Conservation (phyloP, 2,329 filamentous ascomycete genomes). For the Colletotrichum sp. region DNA sequence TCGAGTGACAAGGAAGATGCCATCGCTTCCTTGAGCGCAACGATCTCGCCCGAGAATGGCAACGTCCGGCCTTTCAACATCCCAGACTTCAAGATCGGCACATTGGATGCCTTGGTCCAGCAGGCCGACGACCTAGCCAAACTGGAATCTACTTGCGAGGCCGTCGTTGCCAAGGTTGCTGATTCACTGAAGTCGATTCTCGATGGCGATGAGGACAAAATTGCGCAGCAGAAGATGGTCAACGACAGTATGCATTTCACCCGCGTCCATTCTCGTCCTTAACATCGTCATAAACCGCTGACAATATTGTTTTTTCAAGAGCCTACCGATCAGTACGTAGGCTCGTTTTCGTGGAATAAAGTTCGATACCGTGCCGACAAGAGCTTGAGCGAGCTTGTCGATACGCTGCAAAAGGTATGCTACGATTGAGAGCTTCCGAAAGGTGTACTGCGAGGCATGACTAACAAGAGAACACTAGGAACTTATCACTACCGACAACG, state of each 20-base stretch:
- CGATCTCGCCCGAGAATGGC: constrained; percentile 76
- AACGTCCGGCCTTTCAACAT: constrained; percentile 79
- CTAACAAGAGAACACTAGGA: constrained; percentile 59
- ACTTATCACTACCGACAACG: constrained; percentile 89
- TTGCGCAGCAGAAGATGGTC: constrained; percentile 87
- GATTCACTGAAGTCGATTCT: constrained; percentile 85
- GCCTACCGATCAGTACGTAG: constrained; percentile 92
- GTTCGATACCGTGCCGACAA: constrained; percentile 96
- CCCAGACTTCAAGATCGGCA: constrained; percentile 97
- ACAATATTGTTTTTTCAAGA: constrained; percentile 57
- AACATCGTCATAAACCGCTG: constrained; percentile 21
- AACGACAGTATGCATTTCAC: constrained; percentile 73
- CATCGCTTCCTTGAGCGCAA: constrained; percentile 74
- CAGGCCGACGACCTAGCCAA: constrained; percentile 95
- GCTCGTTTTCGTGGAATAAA: constrained; percentile 94
- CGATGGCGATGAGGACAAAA: constrained; percentile 82
- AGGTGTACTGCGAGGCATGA: neutral
- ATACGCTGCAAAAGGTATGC: constrained; percentile 82
- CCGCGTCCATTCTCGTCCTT: constrained; percentile 14
- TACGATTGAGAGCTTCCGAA: neutral
- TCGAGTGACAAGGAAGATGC: constrained; percentile 83
- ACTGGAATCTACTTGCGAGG: constrained; percentile 80
- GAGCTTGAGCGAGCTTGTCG: constrained; percentile 84
- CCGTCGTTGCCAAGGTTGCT: constrained; percentile 84
- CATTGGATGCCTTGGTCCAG: constrained; percentile 91